Percentiles rank a stretch among this genome's conserved stretches.
Conservation (phyloP, 2,329 filamentous ascomycete genomes). For the Fulvia fulva region DNA sequence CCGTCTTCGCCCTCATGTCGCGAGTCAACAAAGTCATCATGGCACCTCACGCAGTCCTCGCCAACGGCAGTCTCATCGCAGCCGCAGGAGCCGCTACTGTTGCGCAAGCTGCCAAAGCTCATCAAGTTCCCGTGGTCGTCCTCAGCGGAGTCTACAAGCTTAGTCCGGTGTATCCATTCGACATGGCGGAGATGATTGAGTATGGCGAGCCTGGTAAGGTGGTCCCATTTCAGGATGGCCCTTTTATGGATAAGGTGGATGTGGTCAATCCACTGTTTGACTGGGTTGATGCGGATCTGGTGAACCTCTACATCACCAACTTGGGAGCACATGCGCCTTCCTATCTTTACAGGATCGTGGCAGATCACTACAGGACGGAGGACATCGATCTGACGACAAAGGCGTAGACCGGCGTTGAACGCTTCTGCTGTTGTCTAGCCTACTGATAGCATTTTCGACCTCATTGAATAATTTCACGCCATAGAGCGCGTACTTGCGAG, state of each 20-base stretch:
- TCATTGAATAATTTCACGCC: too few species aligned
- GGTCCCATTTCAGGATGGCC: conserved; percentile 72
- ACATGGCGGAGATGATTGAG: conserved; percentile 77
- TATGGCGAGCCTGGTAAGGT: conserved; percentile 77
- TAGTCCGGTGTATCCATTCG: conserved; percentile 81
- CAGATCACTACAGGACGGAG: conserved; percentile 71
- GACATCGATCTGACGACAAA: conserved; percentile 54
- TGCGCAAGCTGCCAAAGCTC: conserved; percentile 76
- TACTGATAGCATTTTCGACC: too few species aligned
- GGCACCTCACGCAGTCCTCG: conserved; percentile 79
- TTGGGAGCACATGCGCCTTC: conserved; percentile 67
- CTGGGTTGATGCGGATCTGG: conserved; percentile 70
- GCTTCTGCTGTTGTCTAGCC: too few species aligned
- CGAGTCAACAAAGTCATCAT: conserved; percentile 93
- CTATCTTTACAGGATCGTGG: conserved; percentile 68
- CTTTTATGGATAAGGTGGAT: conserved; percentile 71
- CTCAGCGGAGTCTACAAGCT: conserved; percentile 91
- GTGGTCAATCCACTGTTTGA: conserved; percentile 78
- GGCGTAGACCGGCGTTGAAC: too few species aligned
- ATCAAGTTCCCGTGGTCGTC: conserved; percentile 80
- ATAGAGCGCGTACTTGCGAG: too few species aligned
- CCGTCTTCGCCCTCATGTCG: conserved; percentile 90
- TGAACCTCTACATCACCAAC: conserved; percentile 84
- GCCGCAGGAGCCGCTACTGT: conserved; percentile 80
- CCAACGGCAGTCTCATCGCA: conserved; percentile 81